A percentile compares a stretch with the other conserved stretches of the same genome.
phyloP scores from a whole-genome alignment of 352 stramenopile genomes.

The Paralagenidium karlingii region DNA sequence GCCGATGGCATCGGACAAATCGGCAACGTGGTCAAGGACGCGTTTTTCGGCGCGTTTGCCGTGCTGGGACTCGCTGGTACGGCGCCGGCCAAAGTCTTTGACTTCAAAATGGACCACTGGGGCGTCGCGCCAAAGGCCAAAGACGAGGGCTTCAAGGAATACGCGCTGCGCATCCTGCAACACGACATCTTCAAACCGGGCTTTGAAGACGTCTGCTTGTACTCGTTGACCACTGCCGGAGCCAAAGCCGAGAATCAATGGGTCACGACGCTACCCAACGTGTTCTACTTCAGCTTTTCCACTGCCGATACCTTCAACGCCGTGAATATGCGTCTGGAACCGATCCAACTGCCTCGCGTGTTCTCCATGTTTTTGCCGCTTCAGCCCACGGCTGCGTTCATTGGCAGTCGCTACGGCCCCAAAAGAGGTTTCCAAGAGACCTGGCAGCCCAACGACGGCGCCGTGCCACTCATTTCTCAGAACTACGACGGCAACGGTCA shows the following conservation, averaged over 20 bases:
- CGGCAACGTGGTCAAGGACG: background rate
- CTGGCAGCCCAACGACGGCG: conserved; percentile 11
- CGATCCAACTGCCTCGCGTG: conserved; percentile 10
- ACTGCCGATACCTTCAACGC: conserved; percentile 25
- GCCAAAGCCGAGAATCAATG: conserved; percentile 32
- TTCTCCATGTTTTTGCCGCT: conserved; percentile 11
- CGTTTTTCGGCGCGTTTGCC: background rate
- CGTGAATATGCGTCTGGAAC: conserved; percentile 12
- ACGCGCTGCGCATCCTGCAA: background rate
- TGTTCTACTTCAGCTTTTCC: conserved; percentile 49
- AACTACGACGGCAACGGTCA: conserved; percentile 7
- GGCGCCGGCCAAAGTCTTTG: background rate
- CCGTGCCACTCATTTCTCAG: conserved; percentile 12
- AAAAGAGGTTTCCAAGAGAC: conserved; percentile 8
- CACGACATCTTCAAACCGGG: background rate
- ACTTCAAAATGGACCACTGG: conserved; percentile 3
- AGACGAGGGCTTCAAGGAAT: too few species aligned
- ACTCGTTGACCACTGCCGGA: conserved; percentile 33
- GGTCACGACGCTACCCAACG: conserved; percentile 29
- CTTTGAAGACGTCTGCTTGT: conserved; percentile 16
- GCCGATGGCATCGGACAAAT: background rate
- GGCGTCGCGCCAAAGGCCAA: too few species aligned
- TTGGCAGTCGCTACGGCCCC: conserved; percentile 9
- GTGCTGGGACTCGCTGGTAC: background rate
- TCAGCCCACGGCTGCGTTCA: conserved; percentile 7